phyloP scores from a whole-genome alignment of 2,329 filamentous ascomycete genomes.

The Chaetoscypha palmicola region DNA sequence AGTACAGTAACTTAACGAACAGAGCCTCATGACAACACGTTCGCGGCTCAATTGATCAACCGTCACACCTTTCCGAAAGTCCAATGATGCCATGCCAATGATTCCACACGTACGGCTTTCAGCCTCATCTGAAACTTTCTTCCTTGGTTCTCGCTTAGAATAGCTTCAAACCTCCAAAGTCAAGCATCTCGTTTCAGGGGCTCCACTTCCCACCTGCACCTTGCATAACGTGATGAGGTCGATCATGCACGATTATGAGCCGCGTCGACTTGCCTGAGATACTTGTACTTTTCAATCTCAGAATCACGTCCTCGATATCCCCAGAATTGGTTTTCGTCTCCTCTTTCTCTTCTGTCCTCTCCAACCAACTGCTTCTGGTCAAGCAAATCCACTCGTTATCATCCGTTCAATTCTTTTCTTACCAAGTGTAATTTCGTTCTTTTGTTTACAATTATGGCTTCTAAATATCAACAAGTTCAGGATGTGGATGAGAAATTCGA shows the following conservation, averaged over 20 bases:
- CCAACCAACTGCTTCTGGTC: slow-evolving; percentile 26
- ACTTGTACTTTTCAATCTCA: neutral
- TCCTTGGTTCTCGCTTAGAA: neutral
- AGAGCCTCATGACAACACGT: too few relatives aligned
- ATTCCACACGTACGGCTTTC: neutral
- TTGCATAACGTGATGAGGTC: neutral
- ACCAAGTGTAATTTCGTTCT: slow-evolving; percentile 21
- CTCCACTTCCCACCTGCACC: neutral
- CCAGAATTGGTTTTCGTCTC: slow-evolving; percentile 6
- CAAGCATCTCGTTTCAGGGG: slow-evolving; percentile 13
- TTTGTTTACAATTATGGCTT: slow-evolving; percentile 18
- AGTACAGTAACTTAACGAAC: too few relatives aligned
- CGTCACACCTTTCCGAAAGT: too few relatives aligned
- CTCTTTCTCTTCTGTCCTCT: slow-evolving; percentile 5
- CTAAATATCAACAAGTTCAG: slow-evolving; percentile 24
- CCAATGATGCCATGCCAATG: too few relatives aligned
- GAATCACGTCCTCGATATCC: neutral
- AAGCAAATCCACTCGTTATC: slow-evolving; percentile 21
- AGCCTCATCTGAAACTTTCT: neutral
- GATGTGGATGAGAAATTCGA: slow-evolving; percentile 23
- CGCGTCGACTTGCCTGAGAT: neutral
- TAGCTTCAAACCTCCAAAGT: slow-evolving; percentile 10
- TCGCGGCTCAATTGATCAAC: too few relatives aligned
- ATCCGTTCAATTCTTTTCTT: slow-evolving; percentile 13
- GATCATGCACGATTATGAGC: neutral